Evolutionary conservation across 805 yeast genomes (phyloP).

Genomic region (Komagataella ulmi): DNA sequence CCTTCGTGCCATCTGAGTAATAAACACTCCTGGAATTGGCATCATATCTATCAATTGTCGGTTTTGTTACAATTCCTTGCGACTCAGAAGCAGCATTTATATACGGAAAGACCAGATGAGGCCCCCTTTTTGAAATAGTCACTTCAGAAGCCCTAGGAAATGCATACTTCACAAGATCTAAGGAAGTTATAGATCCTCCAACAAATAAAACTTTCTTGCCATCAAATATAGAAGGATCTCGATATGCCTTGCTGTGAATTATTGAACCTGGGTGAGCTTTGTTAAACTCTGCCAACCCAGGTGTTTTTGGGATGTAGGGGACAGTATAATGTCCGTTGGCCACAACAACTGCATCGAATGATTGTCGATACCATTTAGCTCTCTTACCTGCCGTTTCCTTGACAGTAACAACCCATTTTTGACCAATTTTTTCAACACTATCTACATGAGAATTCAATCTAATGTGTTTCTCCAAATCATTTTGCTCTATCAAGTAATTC

Average conservation of each 20-base stretch:
- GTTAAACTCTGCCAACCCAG: constrained; percentile 23
- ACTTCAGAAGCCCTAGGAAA: constrained; percentile 6
- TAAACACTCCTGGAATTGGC: constrained; percentile 9
- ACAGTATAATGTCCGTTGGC: constrained; percentile 30
- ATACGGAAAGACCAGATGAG: constrained; percentile 14
- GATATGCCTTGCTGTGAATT: constrained; percentile 24
- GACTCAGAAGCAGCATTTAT: constrained; percentile 16
- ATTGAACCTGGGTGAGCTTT: constrained; percentile 13
- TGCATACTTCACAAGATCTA: constrained; percentile 17
- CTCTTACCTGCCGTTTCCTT: constrained; percentile 5
- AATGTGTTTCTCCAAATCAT: background rate
- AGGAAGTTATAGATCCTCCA: constrained; percentile 12
- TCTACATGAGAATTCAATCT: constrained; percentile 1
- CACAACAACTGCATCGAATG: constrained; percentile 24
- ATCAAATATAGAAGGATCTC: constrained; percentile 17
- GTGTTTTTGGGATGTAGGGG: constrained; percentile 24
- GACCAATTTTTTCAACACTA: constrained; percentile 3
- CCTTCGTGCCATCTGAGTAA: constrained; percentile 1
- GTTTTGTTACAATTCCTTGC: constrained; percentile 14
- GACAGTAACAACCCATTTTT: constrained; percentile 7
- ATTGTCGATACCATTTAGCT: constrained; percentile 16
- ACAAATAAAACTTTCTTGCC: constrained; percentile 14
- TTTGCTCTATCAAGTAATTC: constrained; percentile 2
- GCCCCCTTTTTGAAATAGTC: constrained; percentile 14
- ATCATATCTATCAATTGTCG: constrained; percentile 9